Conservation (phyloP, 208 protist species). For the Leishmania gerbilli region DNA sequence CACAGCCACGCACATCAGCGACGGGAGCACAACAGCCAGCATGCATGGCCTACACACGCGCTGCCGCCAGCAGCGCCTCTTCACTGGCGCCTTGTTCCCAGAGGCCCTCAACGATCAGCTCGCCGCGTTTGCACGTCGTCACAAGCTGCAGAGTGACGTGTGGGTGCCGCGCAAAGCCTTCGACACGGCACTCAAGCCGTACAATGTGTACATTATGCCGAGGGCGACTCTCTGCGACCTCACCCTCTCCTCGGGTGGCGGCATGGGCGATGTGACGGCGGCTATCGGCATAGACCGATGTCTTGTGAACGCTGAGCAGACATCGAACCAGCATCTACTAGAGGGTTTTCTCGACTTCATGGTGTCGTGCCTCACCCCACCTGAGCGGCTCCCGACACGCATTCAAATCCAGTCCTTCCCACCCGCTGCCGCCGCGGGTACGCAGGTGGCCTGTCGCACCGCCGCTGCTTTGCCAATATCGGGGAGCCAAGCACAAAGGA, state of each 20-base stretch:
- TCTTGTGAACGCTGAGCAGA: constrained; percentile 78
- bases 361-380: constrained; percentile 11
- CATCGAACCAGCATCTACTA: constrained; percentile 58
- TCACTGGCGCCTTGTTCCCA: constrained; percentile 73
- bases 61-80: constrained; percentile 58
- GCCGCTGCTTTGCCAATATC: neutral
- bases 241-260: constrained; percentile 34
- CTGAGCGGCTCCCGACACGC: neutral
- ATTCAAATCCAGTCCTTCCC: neutral
- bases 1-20: neutral
- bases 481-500: neutral
- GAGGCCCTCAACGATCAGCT: constrained; percentile 66
- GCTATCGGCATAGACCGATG: constrained; percentile 44
- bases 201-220: constrained; percentile 56
- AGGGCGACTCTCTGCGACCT: constrained; percentile 68
- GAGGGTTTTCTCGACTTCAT: constrained; percentile 61
- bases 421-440: neutral
- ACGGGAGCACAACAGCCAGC: neutral
- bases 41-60: neutral
- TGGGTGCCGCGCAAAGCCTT: constrained; percentile 71
- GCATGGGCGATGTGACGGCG: constrained; percentile 13
- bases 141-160: constrained; percentile 58
- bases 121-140: constrained; percentile 49
- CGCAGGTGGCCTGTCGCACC: neutral
- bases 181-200: constrained; percentile 32